phyloP scores from a whole-genome alignment of 2,329 filamentous ascomycete species.

The Cladosporium sp. region DNA sequence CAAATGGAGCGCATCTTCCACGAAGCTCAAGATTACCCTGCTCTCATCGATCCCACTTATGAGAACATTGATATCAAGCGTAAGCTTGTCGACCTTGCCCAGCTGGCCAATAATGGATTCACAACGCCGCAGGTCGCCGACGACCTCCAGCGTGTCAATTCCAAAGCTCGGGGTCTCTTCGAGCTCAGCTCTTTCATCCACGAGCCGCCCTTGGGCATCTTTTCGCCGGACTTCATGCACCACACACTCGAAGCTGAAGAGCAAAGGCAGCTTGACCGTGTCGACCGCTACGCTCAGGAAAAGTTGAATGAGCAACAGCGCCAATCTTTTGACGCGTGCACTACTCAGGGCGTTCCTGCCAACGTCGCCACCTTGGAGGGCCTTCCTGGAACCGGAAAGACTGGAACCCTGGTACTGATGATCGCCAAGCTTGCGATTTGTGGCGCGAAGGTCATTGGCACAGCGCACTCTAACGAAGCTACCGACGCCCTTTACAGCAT shows the following conservation, averaged over 20 bases:
- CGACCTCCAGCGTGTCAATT: no score
- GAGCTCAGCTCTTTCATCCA: not conserved
- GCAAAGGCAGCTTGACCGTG: not conserved
- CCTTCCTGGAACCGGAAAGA: slow-evolving; percentile 10
- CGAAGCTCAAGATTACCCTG: no score
- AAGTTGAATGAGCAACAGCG: not conserved
- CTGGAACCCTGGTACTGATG: not conserved
- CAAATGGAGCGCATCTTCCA: no score
- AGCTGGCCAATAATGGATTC: not conserved
- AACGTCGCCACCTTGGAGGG: slow-evolving; percentile 5
- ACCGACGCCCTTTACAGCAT: not conserved
- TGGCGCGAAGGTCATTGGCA: not conserved
- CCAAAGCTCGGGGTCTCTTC: not conserved
- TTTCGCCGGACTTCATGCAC: not conserved
- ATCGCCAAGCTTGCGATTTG: not conserved
- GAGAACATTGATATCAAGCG: no score
- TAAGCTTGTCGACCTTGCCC: not conserved
- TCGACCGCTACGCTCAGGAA: no score
- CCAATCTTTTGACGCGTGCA: not conserved
- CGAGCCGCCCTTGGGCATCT: not conserved
- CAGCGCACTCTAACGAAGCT: not conserved
- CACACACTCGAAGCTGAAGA: not conserved
- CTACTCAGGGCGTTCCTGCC: not conserved
- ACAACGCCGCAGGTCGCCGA: no score
- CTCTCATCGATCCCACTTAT: no score